Evolutionary conservation across 441 rosid genomes (phyloP).

Genomic region (Erodium texanum): DNA sequence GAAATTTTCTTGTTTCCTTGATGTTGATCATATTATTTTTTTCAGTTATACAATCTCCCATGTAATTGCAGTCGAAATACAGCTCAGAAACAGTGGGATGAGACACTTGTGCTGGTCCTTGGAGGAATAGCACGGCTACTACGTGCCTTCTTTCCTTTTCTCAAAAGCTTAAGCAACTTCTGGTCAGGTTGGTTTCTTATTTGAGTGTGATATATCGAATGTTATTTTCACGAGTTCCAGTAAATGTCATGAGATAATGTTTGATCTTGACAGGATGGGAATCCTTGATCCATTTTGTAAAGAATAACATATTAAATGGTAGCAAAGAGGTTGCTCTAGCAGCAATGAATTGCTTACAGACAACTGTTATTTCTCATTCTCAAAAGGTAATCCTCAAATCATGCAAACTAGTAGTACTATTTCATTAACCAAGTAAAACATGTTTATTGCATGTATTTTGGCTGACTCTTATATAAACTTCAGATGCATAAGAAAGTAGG

Average conservation of each 20-base stretch:
- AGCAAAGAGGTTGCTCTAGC: slow-evolving; percentile 97
- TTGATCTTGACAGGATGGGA: slow-evolving; percentile 73
- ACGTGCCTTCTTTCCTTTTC: slow-evolving; percentile 89
- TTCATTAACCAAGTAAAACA: slow-evolving; percentile 2
- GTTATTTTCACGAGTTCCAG: not conserved
- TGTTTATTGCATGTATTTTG: not conserved
- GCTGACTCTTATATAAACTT: slow-evolving; percentile 5
- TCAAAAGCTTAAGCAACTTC: slow-evolving; percentile 66
- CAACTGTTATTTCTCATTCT: slow-evolving; percentile 69
- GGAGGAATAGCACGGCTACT: slow-evolving; percentile 92
- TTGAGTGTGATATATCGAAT: slow-evolving; percentile 8
- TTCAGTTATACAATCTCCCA: slow-evolving; percentile 12
- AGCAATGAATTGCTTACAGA: slow-evolving; percentile 81
- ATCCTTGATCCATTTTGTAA: slow-evolving; percentile 65
- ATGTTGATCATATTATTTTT: not conserved
- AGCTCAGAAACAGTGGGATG: slow-evolving; percentile 99
- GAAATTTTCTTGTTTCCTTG: slow-evolving; percentile 14
- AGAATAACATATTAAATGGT: slow-evolving; percentile 70
- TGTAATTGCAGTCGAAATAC: slow-evolving; percentile 80
- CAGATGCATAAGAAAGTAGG: not conserved
- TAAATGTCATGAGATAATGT: slow-evolving; percentile 10
- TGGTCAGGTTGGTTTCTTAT: slow-evolving; percentile 62
- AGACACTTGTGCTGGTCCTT: slow-evolving; percentile 91
- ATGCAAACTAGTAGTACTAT: slow-evolving; percentile 11
- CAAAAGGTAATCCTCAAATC: slow-evolving; percentile 49